Base-by-base conservation (phyloP, 202 grass and related monocot genomes). In the Zizania palustris region DNA sequence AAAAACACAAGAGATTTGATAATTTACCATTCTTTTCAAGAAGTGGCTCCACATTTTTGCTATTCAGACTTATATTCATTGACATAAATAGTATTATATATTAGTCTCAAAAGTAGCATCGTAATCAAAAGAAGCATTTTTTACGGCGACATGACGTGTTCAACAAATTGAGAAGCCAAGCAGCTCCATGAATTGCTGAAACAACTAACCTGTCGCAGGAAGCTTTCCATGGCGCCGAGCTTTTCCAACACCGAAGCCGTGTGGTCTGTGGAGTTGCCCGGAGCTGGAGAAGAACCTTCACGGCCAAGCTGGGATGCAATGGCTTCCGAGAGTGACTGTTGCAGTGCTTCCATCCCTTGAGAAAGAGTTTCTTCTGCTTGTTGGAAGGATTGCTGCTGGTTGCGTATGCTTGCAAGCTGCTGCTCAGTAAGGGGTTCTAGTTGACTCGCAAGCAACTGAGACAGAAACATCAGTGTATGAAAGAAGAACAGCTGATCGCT, bases 371-470 rank as follows among this genome's bases (percentile, higher is more conserved):
- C 74, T 60, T 96, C 92, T 16, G 74, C 66, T 62, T 83, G 45
- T 43, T 76, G 66, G 6, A 89, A 91, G 39, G 92, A 91, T 16
- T 78, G 89, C 7, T 79, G 73, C 36, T 87, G 77, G 66, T 18
- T 74, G 70, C 5, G 65, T 64, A 87, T 71, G 2, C 74, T 83
- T 11, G 69, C 86, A 16, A 91, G 43, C 73, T 91, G 92, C 69
- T 89, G 84, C 33, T 96, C 92, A 0, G 89, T 89, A 11, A 91
- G 83, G n/a, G 92, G 92, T 10, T 96, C 92, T 35, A 96, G 84
- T 51, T 82, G 65, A 55, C 69, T 66, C 46, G 89, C 76, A 9
- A 96, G 83, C 18, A 96, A 54, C 92, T 95, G 82, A 6, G 57
- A 10, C n/a, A 56, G 15, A 33, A 36, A 11, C 20, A 48, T 11